phyloP scores from a whole-genome alignment of 192 early-diverging fungal species.

The Backusella luteola region DNA sequence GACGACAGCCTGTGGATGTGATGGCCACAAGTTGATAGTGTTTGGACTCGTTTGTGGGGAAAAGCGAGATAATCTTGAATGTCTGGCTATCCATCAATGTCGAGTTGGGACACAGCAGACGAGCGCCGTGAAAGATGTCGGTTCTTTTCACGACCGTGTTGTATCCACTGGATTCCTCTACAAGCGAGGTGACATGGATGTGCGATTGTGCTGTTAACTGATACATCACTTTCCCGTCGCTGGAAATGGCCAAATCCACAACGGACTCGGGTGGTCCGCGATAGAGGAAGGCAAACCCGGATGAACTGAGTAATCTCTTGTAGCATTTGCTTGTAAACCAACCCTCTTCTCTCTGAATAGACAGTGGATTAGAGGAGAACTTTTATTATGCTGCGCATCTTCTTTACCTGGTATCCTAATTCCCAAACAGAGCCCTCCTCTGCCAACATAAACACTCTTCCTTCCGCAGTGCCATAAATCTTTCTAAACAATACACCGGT shows the following conservation, averaged over 20 bases:
- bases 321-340: constrained; percentile 81
- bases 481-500: constrained; percentile 73
- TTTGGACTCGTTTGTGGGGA: constrained; percentile 69
- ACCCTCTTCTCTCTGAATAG: constrained; percentile 65
- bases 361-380: too few species aligned
- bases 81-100: constrained; percentile 31
- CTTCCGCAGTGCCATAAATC: constrained; percentile 75
- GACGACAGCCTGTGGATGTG: constrained; percentile 71
- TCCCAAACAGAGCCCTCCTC: constrained; percentile 87
- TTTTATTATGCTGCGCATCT: too few species aligned
- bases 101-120: neutral
- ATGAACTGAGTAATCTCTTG: constrained; percentile 42
- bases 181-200: constrained; percentile 69
- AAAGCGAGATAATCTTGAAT: constrained; percentile 68
- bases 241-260: constrained; percentile 65
- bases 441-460: constrained; percentile 89
- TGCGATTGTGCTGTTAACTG: constrained; percentile 64
- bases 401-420: constrained; percentile 68
- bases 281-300: neutral
- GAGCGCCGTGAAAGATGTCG: constrained; percentile 26
- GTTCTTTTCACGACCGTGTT: constrained; percentile 27
- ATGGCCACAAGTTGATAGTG: constrained; percentile 73
- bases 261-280: constrained; percentile 44
- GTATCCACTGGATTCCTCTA: constrained; percentile 54
- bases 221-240: constrained; percentile 72